Evolutionary conservation across 2,329 filamentous ascomycete species (phyloP), one percentile per base, ranked within the genome.

Genomic region (Exophiala bonariae): DNA sequence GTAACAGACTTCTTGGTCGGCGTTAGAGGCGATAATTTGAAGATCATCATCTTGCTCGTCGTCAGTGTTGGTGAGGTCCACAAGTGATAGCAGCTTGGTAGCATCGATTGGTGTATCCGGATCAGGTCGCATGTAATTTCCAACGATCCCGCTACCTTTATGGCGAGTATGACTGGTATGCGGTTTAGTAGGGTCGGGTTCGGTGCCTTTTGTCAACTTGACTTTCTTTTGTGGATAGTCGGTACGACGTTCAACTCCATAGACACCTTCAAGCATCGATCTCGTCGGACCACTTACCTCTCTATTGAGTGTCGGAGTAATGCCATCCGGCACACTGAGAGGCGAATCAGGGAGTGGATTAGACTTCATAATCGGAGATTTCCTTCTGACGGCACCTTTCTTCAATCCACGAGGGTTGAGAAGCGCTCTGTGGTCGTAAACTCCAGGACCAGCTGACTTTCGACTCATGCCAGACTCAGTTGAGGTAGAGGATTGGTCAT

Each of bases 201-300:
- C 37, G 17, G 47, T 14, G 17, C 22, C 41, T 43, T 14, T 55
- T 44, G 16, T 58, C 31, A 79, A 66, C 62, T 82, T 90, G 43
- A 82, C 70, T 41, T 83, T 82, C 68, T 92, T 92, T 20, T 76
- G 71, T 16, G 86, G 81, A 61, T 65, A 75, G 53, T 61, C 72
- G 59, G 74, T 72, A 19, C 90, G 85, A 41, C 85, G 78, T 56
- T 87, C 79, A 11, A 95, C 80, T 56, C 85, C 83, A 63, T 91
- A 88, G 63, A 90, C 75, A 23, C 82, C 79, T 65, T 95, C 88
- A 36, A 95, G 81, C 70, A 90, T 45, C 18, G 81, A 45, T 70
- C 69, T 54, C n/a, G n/a, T n/a, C 20, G 47, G 46, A 34, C 42
- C 45, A 38, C 39, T 42, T 14, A 23, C 40, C 19, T 43, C 23